Evolutionary conservation across 495 filamentous ascomycete genomes (phyloP).

Genomic region (Annulohypoxylon stygium): DNA sequence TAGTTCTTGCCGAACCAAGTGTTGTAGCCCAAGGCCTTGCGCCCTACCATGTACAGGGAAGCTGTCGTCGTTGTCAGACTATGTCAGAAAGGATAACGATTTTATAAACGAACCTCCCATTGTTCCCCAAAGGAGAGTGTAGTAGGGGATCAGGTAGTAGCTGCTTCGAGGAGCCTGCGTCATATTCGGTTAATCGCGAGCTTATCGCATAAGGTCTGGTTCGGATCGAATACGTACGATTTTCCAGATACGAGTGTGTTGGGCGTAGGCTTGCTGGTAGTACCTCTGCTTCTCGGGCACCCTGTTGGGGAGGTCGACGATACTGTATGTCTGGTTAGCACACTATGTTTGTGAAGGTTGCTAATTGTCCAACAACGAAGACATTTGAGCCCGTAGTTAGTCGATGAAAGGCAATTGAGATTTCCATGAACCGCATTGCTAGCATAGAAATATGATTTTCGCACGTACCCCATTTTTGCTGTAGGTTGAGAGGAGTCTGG

Average conservation of each 20-base stretch:
- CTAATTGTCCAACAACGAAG: slow-evolving; percentile 14
- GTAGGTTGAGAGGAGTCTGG: slow-evolving; percentile 24
- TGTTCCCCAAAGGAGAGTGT: slow-evolving; percentile 73
- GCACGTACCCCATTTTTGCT: slow-evolving; percentile 48
- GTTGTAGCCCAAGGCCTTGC: slow-evolving; percentile 80
- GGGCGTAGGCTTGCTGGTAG: slow-evolving; percentile 81
- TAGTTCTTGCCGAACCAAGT: slow-evolving; percentile 83
- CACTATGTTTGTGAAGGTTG: slow-evolving; percentile 19
- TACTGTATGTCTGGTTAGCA: slow-evolving; percentile 56
- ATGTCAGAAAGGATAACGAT: slow-evolving; percentile 28
- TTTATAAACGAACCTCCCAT: slow-evolving; percentile 57
- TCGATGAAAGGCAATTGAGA: slow-evolving; percentile 25
- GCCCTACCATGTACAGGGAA: slow-evolving; percentile 69
- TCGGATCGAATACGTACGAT: slow-evolving; percentile 73
- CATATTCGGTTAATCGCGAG: slow-evolving; percentile 49
- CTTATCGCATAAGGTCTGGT: background rate
- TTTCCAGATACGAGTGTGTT: slow-evolving; percentile 82
- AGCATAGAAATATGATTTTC: background rate
- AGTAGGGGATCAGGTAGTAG: slow-evolving; percentile 79
- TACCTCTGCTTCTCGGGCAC: slow-evolving; percentile 86
- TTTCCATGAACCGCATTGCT: background rate
- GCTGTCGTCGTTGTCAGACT: slow-evolving; percentile 68
- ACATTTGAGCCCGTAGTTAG: slow-evolving; percentile 6
- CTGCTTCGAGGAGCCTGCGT: slow-evolving; percentile 72
- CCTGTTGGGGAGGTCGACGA: slow-evolving; percentile 85